Conservation (phyloP, 176 grass and related monocot species). For the Carex scoparia region DNA sequence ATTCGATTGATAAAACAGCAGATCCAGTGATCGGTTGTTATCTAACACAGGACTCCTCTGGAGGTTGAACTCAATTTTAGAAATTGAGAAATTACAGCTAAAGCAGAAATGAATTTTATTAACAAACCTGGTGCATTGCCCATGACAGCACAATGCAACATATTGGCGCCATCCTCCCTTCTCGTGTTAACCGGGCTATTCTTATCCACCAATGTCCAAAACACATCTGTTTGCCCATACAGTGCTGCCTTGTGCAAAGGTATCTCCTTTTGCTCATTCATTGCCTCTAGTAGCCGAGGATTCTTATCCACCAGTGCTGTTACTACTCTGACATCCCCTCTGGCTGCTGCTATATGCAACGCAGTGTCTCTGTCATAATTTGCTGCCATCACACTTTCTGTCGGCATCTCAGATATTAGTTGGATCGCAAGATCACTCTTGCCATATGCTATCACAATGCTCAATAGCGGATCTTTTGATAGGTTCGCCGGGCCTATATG, state of each 20-base stretch:
- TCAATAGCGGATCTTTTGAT: not conserved
- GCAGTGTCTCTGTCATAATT: not conserved
- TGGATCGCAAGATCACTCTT: not conserved
- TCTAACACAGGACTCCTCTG: not conserved
- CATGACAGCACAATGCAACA: conserved; percentile 34
- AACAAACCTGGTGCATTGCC: conserved; percentile 20
- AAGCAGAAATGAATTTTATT: not conserved
- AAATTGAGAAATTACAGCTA: not conserved
- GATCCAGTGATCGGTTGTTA: not conserved
- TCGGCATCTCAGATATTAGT: not conserved
- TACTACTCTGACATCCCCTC: not conserved
- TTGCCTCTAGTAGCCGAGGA: not conserved
- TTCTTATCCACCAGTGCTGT: not conserved
- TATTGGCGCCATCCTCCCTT: conserved; percentile 20
- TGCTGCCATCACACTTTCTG: not conserved
- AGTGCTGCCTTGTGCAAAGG: conserved; percentile 7
- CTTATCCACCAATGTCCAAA: not conserved
- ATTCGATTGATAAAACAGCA: not conserved
- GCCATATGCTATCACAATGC: not conserved
- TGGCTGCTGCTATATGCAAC: not conserved
- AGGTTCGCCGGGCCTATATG: not conserved
- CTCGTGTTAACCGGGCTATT: not conserved
- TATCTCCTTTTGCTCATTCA: not conserved
- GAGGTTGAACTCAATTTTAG: not conserved
- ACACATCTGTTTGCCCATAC: not conserved